These are phyloP conservation scores for Helichrysum umbraculigerum DNA, from an alignment of 129 eudicot genomes.

Conservation along the genomic window DNA sequence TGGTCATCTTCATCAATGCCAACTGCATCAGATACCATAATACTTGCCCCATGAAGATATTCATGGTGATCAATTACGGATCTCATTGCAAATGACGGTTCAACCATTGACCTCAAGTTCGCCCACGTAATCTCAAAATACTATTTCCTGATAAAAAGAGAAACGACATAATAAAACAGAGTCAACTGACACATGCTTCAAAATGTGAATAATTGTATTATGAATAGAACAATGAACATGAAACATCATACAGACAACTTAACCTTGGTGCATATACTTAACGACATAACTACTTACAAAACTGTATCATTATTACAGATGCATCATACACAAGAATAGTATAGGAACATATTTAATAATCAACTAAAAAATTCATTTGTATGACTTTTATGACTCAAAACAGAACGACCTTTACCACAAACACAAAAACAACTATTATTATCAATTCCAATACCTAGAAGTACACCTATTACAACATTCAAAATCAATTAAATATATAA, in stretches of 20 bases:
- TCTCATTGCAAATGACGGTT: constrained; percentile 72
- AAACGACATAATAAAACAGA: neutral
- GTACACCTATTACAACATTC: neutral
- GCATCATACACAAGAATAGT: constrained; percentile 35
- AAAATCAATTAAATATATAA: no score
- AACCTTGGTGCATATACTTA: constrained; percentile 21
- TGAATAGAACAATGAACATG: constrained; percentile 20
- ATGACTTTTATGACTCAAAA: constrained; percentile 35
- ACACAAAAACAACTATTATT: neutral
- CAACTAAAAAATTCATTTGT: constrained; percentile 18
- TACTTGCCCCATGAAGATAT: constrained; percentile 57
- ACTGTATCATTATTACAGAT: constrained; percentile 36
- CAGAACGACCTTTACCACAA: constrained; percentile 7
- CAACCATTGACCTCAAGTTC: constrained; percentile 62
- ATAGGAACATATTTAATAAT: constrained; percentile 18
- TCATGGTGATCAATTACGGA: constrained; percentile 58
- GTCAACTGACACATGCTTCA: neutral
- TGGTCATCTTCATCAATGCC: constrained; percentile 48
- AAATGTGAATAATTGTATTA: constrained; percentile 19
- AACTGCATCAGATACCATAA: constrained; percentile 56
- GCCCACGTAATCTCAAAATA: constrained; percentile 76
- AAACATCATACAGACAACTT: constrained; percentile 20
- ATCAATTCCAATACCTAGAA: neutral
- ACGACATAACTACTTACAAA: constrained; percentile 41
- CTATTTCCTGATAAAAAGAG: constrained; percentile 56